phyloP scores from a whole-genome alignment of 2,329 filamentous ascomycete species.

The Penicillium glabrum region DNA sequence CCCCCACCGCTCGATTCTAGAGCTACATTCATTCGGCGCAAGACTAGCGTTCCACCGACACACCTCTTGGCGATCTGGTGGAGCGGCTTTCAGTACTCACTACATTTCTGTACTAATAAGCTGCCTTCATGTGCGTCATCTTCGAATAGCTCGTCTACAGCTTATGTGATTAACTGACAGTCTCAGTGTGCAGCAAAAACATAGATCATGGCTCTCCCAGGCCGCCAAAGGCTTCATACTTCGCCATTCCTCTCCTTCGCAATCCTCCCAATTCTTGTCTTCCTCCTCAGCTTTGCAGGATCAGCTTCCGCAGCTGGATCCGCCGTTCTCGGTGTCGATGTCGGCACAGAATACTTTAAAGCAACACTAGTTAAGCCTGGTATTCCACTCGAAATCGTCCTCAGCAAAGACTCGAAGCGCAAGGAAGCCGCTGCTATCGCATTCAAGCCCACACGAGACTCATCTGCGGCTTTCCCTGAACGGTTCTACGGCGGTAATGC shows the following conservation, averaged over 20 bases:
- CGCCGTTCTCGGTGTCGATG: conserved; percentile 86
- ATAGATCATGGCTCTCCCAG: conserved; percentile 34
- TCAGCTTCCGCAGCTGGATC: conserved; percentile 62
- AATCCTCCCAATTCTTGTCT: conserved; percentile 52
- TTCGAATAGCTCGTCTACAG: neutral
- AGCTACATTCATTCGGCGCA: conserved; percentile 16
- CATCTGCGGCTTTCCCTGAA: conserved; percentile 74
- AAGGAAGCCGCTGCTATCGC: conserved; percentile 90
- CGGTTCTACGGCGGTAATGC: conserved; percentile 90
- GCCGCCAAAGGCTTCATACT: conserved; percentile 28
- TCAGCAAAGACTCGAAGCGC: conserved; percentile 95
- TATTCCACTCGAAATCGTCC: conserved; percentile 93
- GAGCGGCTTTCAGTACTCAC: conserved; percentile 1
- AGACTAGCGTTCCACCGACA: conserved; percentile 18
- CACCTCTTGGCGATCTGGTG: conserved; percentile 13
- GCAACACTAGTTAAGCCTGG: conserved; percentile 93
- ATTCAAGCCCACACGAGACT: conserved; percentile 80
- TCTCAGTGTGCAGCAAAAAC: conserved; percentile 21
- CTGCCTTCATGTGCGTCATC: conserved; percentile 2
- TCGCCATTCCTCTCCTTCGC: conserved; percentile 44
- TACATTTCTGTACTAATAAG: conserved; percentile 10
- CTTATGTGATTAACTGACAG: conserved; percentile 8
- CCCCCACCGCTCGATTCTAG: conserved; percentile 1
- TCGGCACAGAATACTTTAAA: conserved; percentile 97
- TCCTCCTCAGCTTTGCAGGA: conserved; percentile 55